phyloP scores from a whole-genome alignment of 305 asterid genomes.

The Striga hermonthica region DNA sequence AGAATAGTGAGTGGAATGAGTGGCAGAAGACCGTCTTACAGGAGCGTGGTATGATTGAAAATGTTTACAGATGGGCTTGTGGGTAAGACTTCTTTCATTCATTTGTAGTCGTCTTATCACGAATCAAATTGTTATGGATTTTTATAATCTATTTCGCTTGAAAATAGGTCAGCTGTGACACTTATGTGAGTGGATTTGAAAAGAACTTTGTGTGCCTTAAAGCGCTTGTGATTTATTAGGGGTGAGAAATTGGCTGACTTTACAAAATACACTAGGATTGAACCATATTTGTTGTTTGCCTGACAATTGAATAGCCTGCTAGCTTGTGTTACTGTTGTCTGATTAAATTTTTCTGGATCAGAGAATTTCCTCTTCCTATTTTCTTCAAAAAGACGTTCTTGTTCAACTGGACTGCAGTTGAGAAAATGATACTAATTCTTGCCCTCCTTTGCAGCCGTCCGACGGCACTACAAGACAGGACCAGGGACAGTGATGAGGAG shows the following conservation, averaged over 20 bases:
- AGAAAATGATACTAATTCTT: constrained; percentile 5
- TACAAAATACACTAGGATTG: constrained; percentile 5
- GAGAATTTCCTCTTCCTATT: constrained; percentile 6
- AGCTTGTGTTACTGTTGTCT: constrained; percentile 17
- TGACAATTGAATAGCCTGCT: not conserved
- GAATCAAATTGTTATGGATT: constrained; percentile 11
- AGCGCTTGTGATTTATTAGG: not conserved
- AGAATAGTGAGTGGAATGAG: constrained; percentile 71
- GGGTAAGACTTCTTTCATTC: constrained; percentile 61
- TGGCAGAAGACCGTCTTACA: constrained; percentile 80
- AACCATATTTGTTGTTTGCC: not conserved
- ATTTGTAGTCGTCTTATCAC: constrained; percentile 21
- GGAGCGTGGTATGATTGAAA: constrained; percentile 78
- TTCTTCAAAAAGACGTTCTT: constrained; percentile 12
- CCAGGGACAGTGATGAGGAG: constrained; percentile 94
- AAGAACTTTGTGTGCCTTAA: not conserved
- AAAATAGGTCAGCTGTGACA: constrained; percentile 11
- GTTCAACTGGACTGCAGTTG: constrained; percentile 24
- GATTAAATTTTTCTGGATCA: not conserved
- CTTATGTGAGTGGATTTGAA: constrained; percentile 20
- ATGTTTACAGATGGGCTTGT: constrained; percentile 90
- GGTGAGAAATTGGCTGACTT: constrained; percentile 1
- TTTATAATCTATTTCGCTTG: constrained; percentile 10
- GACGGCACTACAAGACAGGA: constrained; percentile 80
- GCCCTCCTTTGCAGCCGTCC: constrained; percentile 74